Conservation (phyloP, 768 basidiomycete species). For the Naganishia randhawae region DNA sequence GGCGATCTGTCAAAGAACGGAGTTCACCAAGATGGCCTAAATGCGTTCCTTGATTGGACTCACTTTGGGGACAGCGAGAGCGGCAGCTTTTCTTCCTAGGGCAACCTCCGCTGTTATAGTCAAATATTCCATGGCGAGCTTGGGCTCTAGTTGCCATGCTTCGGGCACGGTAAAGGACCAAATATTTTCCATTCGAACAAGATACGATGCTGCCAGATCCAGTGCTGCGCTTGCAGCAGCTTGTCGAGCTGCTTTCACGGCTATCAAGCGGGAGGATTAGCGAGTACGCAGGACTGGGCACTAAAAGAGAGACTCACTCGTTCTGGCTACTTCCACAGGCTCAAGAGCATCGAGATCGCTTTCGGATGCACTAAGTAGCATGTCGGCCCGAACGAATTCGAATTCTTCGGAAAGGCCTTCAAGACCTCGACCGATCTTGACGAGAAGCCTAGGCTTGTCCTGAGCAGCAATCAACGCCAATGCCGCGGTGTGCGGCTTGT, state of each 20-base stretch:
- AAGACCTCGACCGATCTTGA: background rate
- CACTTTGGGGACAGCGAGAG: background rate
- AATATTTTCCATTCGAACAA: background rate
- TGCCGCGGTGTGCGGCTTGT: conserved; percentile 31
- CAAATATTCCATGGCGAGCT: conserved; percentile 3
- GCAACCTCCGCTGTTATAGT: conserved; percentile 14
- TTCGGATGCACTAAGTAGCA: conserved; percentile 10
- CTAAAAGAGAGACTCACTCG: background rate
- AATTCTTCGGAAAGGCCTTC: conserved; percentile 10
- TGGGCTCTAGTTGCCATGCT: conserved; percentile 7
- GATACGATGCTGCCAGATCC: conserved; percentile 15
- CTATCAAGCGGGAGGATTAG: conserved; percentile 1
- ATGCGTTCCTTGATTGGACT: background rate
- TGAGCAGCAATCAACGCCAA: background rate
- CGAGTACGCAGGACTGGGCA: background rate
- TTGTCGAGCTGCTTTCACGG: conserved; percentile 8
- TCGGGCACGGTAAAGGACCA: background rate
- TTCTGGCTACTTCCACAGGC: background rate
- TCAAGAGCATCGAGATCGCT: background rate
- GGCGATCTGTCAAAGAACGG: background rate
- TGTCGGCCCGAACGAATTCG: conserved; percentile 8
- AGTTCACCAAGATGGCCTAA: background rate
- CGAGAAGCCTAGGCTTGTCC: background rate
- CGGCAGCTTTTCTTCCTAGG: background rate
- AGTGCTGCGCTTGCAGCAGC: conserved; percentile 13